Percentiles rank a stretch among this genome's conserved stretches.
Evolutionary conservation across 2,329 filamentous ascomycete genomes (phyloP).

Genomic region (Teratosphaeria destructans): DNA sequence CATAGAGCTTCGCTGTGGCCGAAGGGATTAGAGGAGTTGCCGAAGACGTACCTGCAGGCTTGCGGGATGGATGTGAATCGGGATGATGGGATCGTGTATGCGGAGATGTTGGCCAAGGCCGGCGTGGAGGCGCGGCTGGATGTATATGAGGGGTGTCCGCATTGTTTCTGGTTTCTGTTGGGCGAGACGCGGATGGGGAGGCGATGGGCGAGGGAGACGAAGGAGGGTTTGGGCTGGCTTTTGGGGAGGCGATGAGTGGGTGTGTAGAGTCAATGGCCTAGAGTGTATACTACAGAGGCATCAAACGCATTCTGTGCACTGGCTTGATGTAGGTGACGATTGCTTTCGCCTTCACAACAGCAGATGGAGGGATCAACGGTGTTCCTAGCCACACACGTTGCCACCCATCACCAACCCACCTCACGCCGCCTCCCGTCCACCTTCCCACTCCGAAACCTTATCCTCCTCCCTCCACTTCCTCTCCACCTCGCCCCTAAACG

Average conservation of each 20-base stretch:
- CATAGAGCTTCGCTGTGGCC: constrained; percentile 5
- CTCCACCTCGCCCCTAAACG: constrained; percentile 27
- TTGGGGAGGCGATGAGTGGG: background rate
- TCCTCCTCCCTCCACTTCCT: constrained; percentile 21
- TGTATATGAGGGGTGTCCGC: constrained; percentile 22
- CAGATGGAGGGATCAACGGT: no score
- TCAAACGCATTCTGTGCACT: background rate
- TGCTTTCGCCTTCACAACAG: no score
- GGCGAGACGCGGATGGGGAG: constrained; percentile 20
- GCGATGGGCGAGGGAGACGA: constrained; percentile 17
- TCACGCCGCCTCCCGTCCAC: background rate
- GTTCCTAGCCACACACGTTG: no score
- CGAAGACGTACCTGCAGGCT: constrained; percentile 9
- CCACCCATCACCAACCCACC: background rate
- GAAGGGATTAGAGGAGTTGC: constrained; percentile 1
- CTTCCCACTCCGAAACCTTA: background rate
- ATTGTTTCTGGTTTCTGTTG: constrained; percentile 27
- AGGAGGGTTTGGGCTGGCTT: constrained; percentile 26
- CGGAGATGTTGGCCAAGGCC: constrained; percentile 3
- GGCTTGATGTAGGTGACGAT: no score
- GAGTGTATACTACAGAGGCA: background rate
- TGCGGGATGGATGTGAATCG: constrained; percentile 10
- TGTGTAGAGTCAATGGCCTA: background rate
- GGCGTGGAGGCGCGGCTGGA: constrained; percentile 9
- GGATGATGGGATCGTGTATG: constrained; percentile 8